These are phyloP conservation scores for Colletotrichum eremochloae DNA, from an alignment of 2,329 filamentous ascomycete genomes.

Conservation along the genomic window DNA sequence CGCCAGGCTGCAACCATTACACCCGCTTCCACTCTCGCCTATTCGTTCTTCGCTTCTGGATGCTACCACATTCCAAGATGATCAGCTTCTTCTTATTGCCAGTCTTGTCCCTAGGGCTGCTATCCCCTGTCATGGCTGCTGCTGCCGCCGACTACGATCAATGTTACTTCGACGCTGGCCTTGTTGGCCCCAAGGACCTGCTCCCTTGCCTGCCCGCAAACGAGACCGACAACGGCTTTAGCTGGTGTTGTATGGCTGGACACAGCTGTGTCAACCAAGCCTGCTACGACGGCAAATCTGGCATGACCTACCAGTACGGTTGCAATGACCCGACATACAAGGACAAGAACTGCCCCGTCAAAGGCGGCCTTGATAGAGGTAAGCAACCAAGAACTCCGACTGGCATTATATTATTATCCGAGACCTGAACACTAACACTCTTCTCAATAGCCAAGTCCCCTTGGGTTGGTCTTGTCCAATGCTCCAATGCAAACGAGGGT, in stretches of 20 bases:
- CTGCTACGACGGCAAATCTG: constrained; percentile 16
- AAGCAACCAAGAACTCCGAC: not conserved
- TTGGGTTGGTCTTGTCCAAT: constrained; percentile 37
- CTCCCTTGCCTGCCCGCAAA: constrained; percentile 22
- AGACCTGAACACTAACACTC: not conserved
- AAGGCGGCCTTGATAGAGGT: constrained; percentile 30
- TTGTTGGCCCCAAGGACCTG: constrained; percentile 10
- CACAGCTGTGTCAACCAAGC: constrained; percentile 25
- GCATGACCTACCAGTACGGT: constrained; percentile 36
- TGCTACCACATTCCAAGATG: not conserved
- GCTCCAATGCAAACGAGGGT: constrained; percentile 29
- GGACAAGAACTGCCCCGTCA: constrained; percentile 29
- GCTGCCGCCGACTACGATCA: constrained; percentile 13
- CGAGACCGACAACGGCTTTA: constrained; percentile 4
- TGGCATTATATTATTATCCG: too few relatives aligned
- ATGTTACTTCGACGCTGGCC: constrained; percentile 33
- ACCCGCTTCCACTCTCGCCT: not conserved
- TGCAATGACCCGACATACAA: constrained; percentile 39
- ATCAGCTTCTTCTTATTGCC: not conserved
- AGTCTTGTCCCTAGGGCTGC: not conserved
- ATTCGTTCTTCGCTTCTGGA: not conserved
- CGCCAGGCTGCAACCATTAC: not conserved
- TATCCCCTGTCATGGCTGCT: not conserved
- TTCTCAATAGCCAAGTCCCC: constrained; percentile 31
- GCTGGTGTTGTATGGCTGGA: constrained; percentile 35